A percentile compares a stretch with the other conserved stretches of the same genome.
Conservation (phyloP, 2,329 filamentous ascomycete species). For the Periconia sp. region DNA sequence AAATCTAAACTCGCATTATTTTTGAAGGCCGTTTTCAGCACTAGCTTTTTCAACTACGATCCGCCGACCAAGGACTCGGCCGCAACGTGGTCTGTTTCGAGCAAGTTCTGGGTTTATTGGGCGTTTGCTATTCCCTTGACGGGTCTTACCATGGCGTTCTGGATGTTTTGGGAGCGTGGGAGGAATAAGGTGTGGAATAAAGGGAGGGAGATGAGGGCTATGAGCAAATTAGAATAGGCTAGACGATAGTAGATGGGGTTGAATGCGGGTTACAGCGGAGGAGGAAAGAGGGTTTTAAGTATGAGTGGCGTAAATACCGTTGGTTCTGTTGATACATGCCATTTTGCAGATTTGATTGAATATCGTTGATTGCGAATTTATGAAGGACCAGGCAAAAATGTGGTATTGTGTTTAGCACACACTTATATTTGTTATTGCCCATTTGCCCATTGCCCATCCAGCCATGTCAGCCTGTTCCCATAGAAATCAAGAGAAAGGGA, state of each 20-base stretch:
- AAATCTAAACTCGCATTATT: not conserved
- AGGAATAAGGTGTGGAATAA: not conserved
- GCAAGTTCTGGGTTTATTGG: constrained; percentile 13
- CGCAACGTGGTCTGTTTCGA: constrained; percentile 6
- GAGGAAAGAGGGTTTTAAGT: not conserved
- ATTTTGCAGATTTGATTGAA: not conserved
- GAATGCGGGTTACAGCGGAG: too few species aligned
- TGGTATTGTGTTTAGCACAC: too few species aligned
- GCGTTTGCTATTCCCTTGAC: constrained; percentile 10
- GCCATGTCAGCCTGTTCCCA: not conserved
- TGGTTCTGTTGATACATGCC: not conserved
- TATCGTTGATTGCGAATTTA: not conserved
- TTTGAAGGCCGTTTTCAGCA: constrained; percentile 12
- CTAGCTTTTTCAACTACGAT: constrained; percentile 11
- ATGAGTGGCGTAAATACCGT: not conserved
- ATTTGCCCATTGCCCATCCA: too few species aligned
- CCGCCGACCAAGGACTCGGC: not conserved
- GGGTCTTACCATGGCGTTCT: constrained; percentile 2
- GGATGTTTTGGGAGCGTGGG: not conserved
- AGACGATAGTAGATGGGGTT: not conserved
- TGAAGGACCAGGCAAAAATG: too few species aligned
- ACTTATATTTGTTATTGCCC: too few species aligned
- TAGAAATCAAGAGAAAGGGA: not conserved
- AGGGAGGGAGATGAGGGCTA: not conserved
- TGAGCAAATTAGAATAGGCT: not conserved